Evolutionary conservation across 371 early-diverging fungal species (phyloP).

Genomic region (Saksenaea vasiformis): DNA sequence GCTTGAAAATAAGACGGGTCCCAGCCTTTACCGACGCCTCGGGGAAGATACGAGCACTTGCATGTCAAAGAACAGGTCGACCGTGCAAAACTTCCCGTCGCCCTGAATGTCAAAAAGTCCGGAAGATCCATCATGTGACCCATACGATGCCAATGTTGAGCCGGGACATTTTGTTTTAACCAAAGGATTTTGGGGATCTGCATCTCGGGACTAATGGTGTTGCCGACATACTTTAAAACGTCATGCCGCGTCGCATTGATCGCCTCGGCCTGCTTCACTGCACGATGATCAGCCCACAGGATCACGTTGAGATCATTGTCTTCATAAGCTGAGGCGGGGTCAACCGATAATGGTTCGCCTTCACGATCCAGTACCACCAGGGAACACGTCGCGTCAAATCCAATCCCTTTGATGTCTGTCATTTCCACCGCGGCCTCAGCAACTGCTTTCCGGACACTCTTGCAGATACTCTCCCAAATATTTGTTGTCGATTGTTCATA

Average conservation of each 20-base stretch:
- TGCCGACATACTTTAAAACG: conserved; percentile 66
- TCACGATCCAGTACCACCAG: conserved; percentile 61
- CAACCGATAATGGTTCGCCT: conserved; percentile 55
- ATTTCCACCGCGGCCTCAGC: conserved; percentile 31
- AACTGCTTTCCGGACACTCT: conserved; percentile 47
- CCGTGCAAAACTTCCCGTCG: conserved; percentile 57
- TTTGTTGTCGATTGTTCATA: conserved; percentile 72
- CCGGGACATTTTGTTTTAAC: conserved; percentile 62
- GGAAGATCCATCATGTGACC: conserved; percentile 74
- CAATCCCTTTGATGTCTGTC: conserved; percentile 58
- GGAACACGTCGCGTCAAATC: conserved; percentile 82
- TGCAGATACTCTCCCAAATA: conserved; percentile 66
- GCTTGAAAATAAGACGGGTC: conserved; percentile 55
- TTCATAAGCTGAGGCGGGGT: conserved; percentile 36
- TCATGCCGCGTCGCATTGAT: conserved; percentile 64
- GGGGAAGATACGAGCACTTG: conserved; percentile 69
- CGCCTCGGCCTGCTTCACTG: conserved; percentile 62
- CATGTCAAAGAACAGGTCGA: conserved; percentile 70
- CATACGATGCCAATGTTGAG: conserved; percentile 47
- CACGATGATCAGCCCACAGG: conserved; percentile 81
- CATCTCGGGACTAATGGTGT: conserved; percentile 73
- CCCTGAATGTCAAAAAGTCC: conserved; percentile 70
- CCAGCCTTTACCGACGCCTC: conserved; percentile 54
- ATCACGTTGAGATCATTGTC: conserved; percentile 61
- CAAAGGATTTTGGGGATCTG: conserved; percentile 75